Evolutionary conservation across 148 eudicot species (phyloP).

Genomic region (Selenicereus undatus): DNA sequence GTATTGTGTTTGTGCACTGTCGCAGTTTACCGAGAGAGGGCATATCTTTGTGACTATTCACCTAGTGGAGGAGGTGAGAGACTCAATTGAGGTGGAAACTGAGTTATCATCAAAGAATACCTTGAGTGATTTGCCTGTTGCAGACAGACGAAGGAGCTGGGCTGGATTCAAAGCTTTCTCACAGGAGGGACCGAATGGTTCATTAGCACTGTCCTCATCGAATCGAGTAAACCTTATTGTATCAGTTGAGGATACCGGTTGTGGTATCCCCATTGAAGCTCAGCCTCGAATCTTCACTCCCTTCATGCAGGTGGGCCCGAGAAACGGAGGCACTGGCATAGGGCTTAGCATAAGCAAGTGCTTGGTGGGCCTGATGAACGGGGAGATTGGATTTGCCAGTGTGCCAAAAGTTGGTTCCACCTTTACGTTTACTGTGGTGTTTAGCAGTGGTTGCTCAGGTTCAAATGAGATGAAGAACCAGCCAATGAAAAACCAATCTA

Average conservation of each 20-base stretch:
- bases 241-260: constrained; percentile 95
- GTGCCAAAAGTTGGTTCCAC: constrained; percentile 72
- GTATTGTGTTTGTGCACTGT: constrained; percentile 17
- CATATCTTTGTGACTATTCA: constrained; percentile 86
- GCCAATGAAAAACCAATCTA: constrained; percentile 34
- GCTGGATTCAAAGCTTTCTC: constrained; percentile 49
- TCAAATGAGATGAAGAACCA: constrained; percentile 37
- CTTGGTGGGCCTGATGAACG: constrained; percentile 82
- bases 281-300: constrained; percentile 88
- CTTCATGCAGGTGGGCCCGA: constrained; percentile 93
- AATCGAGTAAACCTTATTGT: constrained; percentile 57
- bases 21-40: constrained; percentile 90
- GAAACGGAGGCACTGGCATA: constrained; percentile 91
- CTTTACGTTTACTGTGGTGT: constrained; percentile 76
- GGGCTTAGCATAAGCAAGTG: constrained; percentile 97
- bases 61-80: constrained; percentile 77
- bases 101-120: constrained; percentile 49
- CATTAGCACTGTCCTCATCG: constrained; percentile 23
- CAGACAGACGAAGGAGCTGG: constrained; percentile 71
- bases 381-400: constrained; percentile 83
- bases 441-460: constrained; percentile 37
- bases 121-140: constrained; percentile 82
- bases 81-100: constrained; percentile 45
- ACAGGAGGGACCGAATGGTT: constrained; percentile 35
- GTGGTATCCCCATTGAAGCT: constrained; percentile 86